Evolutionary conservation across 2,329 filamentous ascomycete species (phyloP).

Genomic region (Pseudogymnoascus sp.): DNA sequence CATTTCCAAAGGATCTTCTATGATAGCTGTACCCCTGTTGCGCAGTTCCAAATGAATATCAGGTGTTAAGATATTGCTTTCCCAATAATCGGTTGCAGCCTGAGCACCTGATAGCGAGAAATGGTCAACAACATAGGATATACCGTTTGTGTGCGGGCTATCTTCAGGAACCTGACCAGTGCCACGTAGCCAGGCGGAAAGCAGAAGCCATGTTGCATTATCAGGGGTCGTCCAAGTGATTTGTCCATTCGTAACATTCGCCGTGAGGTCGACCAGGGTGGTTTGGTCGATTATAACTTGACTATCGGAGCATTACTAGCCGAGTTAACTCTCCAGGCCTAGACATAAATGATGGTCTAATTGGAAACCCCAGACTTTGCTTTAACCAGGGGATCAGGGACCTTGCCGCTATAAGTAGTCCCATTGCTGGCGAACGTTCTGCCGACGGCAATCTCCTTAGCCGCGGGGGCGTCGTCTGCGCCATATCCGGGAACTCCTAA

Average conservation of each 20-base stretch:
- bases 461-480: not conserved
- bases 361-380: not conserved
- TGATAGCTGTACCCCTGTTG: not conserved
- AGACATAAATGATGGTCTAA: not conserved
- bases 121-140: not conserved
- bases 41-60: not conserved
- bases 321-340: not conserved
- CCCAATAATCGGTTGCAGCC: not conserved
- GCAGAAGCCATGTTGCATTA: not conserved
- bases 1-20: not conserved
- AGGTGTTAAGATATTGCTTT: not conserved
- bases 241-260: not conserved
- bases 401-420: not conserved
- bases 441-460: not conserved
- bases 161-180: not conserved
- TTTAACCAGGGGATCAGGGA: not conserved
- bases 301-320: not conserved
- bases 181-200: not conserved
- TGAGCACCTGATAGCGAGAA: not conserved
- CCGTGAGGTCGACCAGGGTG: not conserved
- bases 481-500: not conserved
- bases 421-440: not conserved
- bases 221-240: not conserved
- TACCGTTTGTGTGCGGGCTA: not conserved
- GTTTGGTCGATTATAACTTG: not conserved